Base-by-base conservation (phyloP, 768 basidiomycete genomes). In the Leucosporidium scottii region DNA sequence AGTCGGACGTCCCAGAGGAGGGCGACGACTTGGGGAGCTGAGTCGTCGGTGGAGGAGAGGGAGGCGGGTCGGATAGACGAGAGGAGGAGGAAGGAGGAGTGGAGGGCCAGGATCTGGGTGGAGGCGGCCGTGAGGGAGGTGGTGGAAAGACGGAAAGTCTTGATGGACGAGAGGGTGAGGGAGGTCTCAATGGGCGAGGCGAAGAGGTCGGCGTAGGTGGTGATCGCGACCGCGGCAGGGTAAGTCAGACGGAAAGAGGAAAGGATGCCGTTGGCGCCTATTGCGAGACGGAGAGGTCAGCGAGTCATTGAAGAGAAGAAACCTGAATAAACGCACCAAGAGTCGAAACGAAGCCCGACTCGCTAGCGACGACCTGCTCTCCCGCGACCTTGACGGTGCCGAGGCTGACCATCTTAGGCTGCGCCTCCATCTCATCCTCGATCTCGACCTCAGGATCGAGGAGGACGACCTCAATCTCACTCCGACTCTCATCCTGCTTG, bases 1-100 rank as follows among this genome's bases (percentile, higher is more conserved):
- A 73, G 69, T 1, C 68, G 72, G 18, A 68, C 47, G 61, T 73
- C 72, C 68, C 68, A 73, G 44, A 62, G 54, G 18, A 68, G 66
- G 21, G 61, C 48, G 9, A 62, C 50, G n/a, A 70, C 68, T 48
- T 36, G 28, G 3, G 71, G 62, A 12, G 66, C 27, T 0, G 39
- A 8, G 23, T 49, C 47, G 0, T 59, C 65, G 50, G 49, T 36
- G 13, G 62, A n/a, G 2, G 59, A 47, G 48, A 48, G 25, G 28
- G 51, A 18, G 9, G 59, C 34, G 0, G 59, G 54, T 0, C 67
- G 61, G 0, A 63, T 65, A 0, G 65, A 53, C 5, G 65, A 58
- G 62, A 72, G 55, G 60, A 65, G 65, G 21, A 72, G 60, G 57
- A 72, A 72, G 31, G 71, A 72, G 0, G 71, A 66, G 44, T 65